phyloP scores from a whole-genome alignment of 257 asterid species.

The Solanum chilense region DNA sequence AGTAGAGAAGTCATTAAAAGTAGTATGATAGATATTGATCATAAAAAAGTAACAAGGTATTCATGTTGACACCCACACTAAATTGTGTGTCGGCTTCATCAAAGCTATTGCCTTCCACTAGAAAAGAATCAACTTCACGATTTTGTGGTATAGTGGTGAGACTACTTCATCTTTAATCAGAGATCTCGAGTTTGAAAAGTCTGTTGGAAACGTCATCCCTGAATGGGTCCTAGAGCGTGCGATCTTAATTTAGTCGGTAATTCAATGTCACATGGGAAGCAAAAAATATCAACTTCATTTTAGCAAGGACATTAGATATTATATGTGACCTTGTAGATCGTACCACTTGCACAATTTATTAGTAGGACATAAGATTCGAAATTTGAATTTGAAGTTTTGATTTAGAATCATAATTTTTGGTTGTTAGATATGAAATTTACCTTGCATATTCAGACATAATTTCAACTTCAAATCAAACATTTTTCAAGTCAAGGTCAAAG shows the following conservation, averaged over 20 bases:
- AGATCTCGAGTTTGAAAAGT: too few relatives aligned
- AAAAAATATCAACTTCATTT: neutral
- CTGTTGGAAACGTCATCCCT: rapidly evolving
- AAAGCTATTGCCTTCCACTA: neutral
- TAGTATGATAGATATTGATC: neutral
- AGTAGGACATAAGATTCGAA: neutral
- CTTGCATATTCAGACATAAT: neutral
- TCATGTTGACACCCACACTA: neutral
- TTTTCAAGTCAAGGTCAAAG: neutral
- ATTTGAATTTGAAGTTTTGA: too few relatives aligned
- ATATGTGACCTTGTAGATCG: neutral
- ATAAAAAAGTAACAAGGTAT: neutral
- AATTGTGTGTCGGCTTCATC: neutral
- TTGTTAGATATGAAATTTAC: neutral
- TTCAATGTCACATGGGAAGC: rapidly evolving
- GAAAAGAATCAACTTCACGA: neutral
- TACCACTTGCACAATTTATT: neutral
- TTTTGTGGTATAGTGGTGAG: rapidly evolving
- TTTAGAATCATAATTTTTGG: too few relatives aligned
- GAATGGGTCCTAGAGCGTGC: rapidly evolving
- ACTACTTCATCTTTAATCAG: rapidly evolving
- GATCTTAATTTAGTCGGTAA: too few relatives aligned
- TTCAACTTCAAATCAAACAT: too few relatives aligned
- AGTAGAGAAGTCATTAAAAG: neutral
- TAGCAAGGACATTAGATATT: neutral